Evolutionary conservation across 1,139 yeast genomes (phyloP).

Genomic region (Yamadazyma membranifaciens): DNA sequence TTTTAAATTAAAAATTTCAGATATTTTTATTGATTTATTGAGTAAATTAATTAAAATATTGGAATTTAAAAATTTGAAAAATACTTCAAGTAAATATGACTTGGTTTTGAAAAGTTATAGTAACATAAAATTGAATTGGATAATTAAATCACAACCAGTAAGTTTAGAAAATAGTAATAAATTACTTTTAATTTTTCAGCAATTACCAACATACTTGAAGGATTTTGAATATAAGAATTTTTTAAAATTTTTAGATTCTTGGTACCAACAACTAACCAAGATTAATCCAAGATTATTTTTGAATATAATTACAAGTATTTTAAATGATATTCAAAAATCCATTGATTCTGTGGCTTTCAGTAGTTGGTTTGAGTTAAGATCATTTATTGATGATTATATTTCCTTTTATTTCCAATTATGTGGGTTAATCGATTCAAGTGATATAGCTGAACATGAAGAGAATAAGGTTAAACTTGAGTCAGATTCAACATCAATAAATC

Average conservation of each 20-base stretch:
- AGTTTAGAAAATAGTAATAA: neutral
- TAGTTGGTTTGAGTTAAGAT: conserved; percentile 75
- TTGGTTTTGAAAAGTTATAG: no score
- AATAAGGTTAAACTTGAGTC: no score
- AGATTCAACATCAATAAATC: no score
- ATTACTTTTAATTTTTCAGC: neutral
- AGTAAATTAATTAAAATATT: conserved; percentile 56
- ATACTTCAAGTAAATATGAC: no score
- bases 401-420: conserved; percentile 70
- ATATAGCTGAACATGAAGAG: no score
- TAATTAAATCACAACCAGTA: conserved; percentile 2
- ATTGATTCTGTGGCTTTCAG: conserved; percentile 67
- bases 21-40: conserved; percentile 55
- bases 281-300: conserved; percentile 58
- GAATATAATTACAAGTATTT: conserved; percentile 51
- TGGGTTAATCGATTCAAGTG: conserved; percentile 46
- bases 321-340: conserved; percentile 66
- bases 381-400: conserved; percentile 77
- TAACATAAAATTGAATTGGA: neutral
- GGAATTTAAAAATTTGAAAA: conserved; percentile 40
- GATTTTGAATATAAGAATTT: conserved; percentile 9
- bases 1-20: conserved; percentile 55
- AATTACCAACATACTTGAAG: conserved; percentile 1
- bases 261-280: conserved; percentile 48
- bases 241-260: conserved; percentile 28